A percentile compares a stretch with the other conserved stretches of the same genome.
phyloP scores from a whole-genome alignment of 345 rosid species.

The Eucalyptus lansdowneana region DNA sequence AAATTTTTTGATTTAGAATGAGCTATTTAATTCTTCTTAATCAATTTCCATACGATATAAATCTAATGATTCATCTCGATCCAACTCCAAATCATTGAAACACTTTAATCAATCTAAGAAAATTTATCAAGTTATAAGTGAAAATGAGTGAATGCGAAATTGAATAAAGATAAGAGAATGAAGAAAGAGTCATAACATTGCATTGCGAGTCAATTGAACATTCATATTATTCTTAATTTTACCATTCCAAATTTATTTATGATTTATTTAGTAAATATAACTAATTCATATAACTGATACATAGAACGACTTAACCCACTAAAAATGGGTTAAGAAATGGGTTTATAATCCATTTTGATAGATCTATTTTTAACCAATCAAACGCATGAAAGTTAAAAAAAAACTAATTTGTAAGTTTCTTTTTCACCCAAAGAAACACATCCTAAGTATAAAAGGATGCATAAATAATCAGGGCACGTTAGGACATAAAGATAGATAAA shows the following conservation, averaged over 20 bases:
- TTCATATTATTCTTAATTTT: not conserved
- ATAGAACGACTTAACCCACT: no score
- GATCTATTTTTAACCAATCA: no score
- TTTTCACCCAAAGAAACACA: no score
- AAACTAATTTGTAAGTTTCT: fast-evolving
- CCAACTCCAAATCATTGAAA: fast-evolving
- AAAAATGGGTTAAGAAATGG: fast-evolving
- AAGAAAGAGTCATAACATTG: not conserved
- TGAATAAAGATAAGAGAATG: not conserved
- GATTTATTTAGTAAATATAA: no score
- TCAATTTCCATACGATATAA: fast-evolving
- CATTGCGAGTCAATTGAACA: fast-evolving
- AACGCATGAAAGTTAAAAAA: fast-evolving
- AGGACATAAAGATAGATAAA: not conserved
- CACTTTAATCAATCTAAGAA: not conserved
- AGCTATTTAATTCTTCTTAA: fast-evolving
- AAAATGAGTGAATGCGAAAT: fast-evolving
- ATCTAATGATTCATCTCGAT: fast-evolving
- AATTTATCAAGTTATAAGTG: no score
- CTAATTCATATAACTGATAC: not conserved
- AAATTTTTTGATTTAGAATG: fast-evolving
- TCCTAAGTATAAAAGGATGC: no score
- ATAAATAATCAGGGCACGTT: not conserved
- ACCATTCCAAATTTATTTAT: fast-evolving
- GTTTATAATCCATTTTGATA: no score